Conservation (phyloP, 2,329 filamentous ascomycete genomes). For the Clonostachys sp. region DNA sequence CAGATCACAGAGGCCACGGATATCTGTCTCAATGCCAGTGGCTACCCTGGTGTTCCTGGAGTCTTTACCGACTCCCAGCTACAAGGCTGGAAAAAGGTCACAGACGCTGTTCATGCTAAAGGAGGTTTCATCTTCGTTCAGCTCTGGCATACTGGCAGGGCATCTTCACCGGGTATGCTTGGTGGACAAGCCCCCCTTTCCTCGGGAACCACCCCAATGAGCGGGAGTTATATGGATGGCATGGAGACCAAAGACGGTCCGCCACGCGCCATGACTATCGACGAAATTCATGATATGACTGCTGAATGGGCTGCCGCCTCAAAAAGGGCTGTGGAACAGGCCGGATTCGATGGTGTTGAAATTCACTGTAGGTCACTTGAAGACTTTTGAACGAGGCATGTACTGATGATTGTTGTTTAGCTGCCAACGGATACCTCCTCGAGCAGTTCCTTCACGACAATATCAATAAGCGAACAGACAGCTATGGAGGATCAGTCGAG, state of each 20-base stretch:
- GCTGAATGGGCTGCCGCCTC: conserved; percentile 49
- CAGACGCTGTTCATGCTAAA: conserved; percentile 17
- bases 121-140: conserved; percentile 49
- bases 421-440: conserved; percentile 12
- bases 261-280: conserved; percentile 58
- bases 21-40: conserved; percentile 18
- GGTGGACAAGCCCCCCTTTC: conserved; percentile 12
- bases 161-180: conserved; percentile 25
- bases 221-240: conserved; percentile 40
- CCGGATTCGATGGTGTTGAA: conserved; percentile 68
- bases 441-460: conserved; percentile 46
- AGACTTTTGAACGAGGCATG: neutral
- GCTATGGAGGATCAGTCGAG: conserved; percentile 43
- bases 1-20: conserved; percentile 22
- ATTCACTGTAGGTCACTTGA: conserved; percentile 25
- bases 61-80: conserved; percentile 20
- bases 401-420: conserved; percentile 1
- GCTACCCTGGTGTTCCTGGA: conserved; percentile 18
- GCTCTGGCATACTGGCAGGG: conserved; percentile 57
- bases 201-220: conserved; percentile 23
- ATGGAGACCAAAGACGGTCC: conserved; percentile 19
- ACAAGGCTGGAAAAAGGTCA: conserved; percentile 16
- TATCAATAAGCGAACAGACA: conserved; percentile 35
- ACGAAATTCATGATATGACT: conserved; percentile 62
- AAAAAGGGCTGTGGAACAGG: conserved; percentile 48